These are phyloP conservation scores for Larix kaempferi DNA, from an alignment of 75 land plant genomes.

Conservation along the genomic window DNA sequence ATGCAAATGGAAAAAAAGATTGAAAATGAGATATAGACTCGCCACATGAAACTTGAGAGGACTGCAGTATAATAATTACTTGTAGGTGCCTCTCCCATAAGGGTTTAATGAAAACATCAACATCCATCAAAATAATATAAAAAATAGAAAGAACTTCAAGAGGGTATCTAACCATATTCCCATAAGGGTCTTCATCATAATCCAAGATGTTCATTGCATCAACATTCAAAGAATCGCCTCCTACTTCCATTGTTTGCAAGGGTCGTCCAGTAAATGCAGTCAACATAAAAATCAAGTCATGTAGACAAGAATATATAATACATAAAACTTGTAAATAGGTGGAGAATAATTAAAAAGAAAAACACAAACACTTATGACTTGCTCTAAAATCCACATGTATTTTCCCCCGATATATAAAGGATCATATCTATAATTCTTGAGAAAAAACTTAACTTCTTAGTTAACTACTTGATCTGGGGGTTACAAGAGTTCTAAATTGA, in stretches of 20 bases:
- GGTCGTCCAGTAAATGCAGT: conserved; percentile 6
- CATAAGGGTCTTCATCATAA: conserved; percentile 82
- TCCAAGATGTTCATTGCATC: conserved; percentile 75
- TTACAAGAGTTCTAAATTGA: too few relatives aligned
- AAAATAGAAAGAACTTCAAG: conserved; percentile 90
- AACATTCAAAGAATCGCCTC: conserved; percentile 76
- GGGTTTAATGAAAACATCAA: conserved; percentile 53
- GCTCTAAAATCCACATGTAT: conserved; percentile 60
- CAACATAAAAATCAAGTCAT: not conserved
- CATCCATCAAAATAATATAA: conserved; percentile 76
- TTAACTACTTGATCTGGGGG: conserved; percentile 55
- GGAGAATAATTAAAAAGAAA: not conserved
- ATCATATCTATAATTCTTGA: conserved; percentile 55
- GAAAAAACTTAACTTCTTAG: conserved; percentile 65
- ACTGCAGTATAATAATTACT: conserved; percentile 15
- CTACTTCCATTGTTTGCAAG: conserved; percentile 53
- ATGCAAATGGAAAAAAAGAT: not conserved
- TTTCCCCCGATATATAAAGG: conserved; percentile 55
- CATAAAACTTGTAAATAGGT: not conserved
- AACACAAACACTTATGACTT: conserved; percentile 18
- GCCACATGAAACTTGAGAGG: not conserved
- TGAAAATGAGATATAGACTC: not conserved
- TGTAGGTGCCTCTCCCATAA: conserved; percentile 74
- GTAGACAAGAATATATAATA: not conserved
- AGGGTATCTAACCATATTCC: conserved; percentile 86